Conservation (phyloP, 805 yeast species). For the Suhomyces faveliae region DNA sequence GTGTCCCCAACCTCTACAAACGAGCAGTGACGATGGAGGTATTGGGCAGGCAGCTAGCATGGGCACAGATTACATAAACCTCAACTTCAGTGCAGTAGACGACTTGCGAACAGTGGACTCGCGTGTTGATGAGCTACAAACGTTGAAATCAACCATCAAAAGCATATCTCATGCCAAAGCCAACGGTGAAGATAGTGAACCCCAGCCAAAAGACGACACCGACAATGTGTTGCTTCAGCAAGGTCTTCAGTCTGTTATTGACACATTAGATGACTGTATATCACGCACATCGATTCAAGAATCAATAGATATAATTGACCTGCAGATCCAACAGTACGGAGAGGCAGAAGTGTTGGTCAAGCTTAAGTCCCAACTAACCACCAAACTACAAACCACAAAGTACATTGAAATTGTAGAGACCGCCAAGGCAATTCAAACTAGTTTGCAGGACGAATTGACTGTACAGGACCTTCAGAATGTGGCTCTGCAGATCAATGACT, state of each 20-base stretch:
- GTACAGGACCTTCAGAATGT: background rate
- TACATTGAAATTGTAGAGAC: constrained; percentile 5
- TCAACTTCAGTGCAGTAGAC: constrained; percentile 29
- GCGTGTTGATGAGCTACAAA: constrained; percentile 24
- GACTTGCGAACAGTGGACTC: constrained; percentile 33
- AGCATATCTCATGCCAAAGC: constrained; percentile 15
- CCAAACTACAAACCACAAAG: constrained; percentile 2
- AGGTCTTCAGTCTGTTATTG: background rate
- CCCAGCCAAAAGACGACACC: background rate
- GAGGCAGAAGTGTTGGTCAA: constrained; percentile 8
- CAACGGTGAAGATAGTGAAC: background rate
- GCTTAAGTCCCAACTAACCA: constrained; percentile 5
- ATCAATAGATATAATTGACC: constrained; percentile 7
- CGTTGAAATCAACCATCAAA: constrained; percentile 12
- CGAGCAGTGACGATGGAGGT: background rate
- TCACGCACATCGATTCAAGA: constrained; percentile 2
- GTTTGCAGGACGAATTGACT: background rate
- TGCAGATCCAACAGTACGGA: constrained; percentile 14
- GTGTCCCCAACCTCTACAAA: background rate
- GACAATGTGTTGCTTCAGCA: constrained; percentile 14
- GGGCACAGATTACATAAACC: constrained; percentile 30
- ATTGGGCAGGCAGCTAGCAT: background rate
- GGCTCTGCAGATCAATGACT: background rate
- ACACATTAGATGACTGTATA: background rate
- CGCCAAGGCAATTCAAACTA: background rate